These are phyloP conservation scores for Suhomyces faveliae DNA, from an alignment of 805 yeast species.

Conservation along the genomic window DNA sequence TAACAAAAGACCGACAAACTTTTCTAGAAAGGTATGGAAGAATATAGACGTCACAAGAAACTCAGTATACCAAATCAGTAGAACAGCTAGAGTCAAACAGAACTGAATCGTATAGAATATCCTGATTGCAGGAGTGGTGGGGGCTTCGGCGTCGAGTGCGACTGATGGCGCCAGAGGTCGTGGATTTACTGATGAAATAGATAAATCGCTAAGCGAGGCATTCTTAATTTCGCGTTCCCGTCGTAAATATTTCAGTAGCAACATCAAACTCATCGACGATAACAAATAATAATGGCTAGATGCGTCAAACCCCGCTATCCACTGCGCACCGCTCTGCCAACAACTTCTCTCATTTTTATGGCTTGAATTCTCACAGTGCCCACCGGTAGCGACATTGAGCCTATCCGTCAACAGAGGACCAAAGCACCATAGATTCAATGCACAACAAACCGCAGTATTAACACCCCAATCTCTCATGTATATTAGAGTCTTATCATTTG, in stretches of 20 bases:
- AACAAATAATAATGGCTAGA: conserved; percentile 54
- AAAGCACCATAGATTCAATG: conserved; percentile 29
- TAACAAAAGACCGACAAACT: conserved; percentile 40
- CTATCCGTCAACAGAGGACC: conserved; percentile 35
- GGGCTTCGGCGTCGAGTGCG: not conserved
- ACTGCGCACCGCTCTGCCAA: conserved; percentile 14
- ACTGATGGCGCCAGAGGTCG: not conserved
- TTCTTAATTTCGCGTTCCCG: conserved; percentile 1
- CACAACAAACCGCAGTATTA: conserved; percentile 10
- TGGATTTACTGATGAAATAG: not conserved
- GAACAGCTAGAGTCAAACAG: conserved; percentile 8
- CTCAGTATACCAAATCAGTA: conserved; percentile 38
- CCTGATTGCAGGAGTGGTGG: not conserved
- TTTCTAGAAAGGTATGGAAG: conserved; percentile 49
- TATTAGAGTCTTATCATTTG: conserved; percentile 4
- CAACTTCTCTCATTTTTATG: conserved; percentile 7
- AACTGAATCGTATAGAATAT: not conserved
- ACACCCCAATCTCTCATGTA: conserved; percentile 11
- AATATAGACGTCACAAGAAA: conserved; percentile 46
- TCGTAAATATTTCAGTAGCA: conserved; percentile 13
- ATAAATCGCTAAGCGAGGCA: conserved; percentile 7
- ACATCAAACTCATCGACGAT: conserved; percentile 40
- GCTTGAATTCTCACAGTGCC: conserved; percentile 29
- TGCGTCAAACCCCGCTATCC: conserved; percentile 41
- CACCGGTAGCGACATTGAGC: conserved; percentile 31